Base-by-base conservation (phyloP, 2,329 filamentous ascomycete genomes). In the Lasiodiplodia sp. region DNA sequence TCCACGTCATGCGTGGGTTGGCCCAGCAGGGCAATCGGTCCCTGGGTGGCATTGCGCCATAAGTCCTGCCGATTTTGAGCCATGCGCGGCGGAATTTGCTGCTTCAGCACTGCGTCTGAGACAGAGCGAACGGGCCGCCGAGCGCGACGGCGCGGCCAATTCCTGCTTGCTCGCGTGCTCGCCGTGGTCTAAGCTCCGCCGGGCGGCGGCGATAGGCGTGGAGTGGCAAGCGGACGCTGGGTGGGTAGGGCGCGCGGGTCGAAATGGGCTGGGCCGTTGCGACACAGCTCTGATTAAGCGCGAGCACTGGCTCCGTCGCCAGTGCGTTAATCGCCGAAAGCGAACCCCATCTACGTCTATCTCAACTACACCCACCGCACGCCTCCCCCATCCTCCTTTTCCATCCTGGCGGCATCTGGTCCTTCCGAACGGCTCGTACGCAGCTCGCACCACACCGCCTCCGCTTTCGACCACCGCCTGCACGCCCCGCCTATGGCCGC, bases 401-500 rank as follows among this genome's bases (percentile, higher is more conserved):
- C 23, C 65, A 60, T 67, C 55, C 49, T 51, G 38, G 53, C 40
- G 40, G 56, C 53, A 52, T 56, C 44, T 25, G 44, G 31, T 58
- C 40, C 25, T 47, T 52, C 18, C 44, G 25, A 58, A 49, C 53
- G 40, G 65, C 55, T 37, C 21, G 38, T 44, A 21, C 44, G 55
- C 65, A 51, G 47, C 55, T 58, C 28, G 44, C 53, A 52, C 55
- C 53, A 51, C 65, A 58, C 65, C 65, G 53, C 65, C 49, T 67
- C 65, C 55, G 31, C 53, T 67, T 67, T 67, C 44, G 55, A 67
- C n/a, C 55, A 60, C 65, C 76, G 37, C 72, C 77, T 77, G 75
- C 77, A 78, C 75, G 73, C 75, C 74, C 75, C 76, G 73, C 77
- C 76, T 77, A 80, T 79, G 78, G 78, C 78, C 75, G 66, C 66